Base-by-base conservation (phyloP, 768 basidiomycete genomes). In the Lepiota venenata region DNA sequence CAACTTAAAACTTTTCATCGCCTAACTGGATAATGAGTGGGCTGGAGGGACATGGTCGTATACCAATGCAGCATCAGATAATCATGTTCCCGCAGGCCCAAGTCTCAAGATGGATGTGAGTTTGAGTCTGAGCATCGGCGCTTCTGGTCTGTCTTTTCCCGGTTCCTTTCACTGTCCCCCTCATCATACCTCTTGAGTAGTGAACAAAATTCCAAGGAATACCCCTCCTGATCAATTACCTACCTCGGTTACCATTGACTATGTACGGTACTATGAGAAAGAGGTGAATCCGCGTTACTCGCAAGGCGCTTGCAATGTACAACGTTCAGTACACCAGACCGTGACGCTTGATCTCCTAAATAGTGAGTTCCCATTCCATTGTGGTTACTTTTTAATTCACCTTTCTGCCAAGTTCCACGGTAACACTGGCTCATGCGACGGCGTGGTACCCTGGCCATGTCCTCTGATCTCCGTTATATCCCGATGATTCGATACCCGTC, bases 11-110 rank as follows among this genome's bases (percentile, higher is more conserved):
- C 3, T 37, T n/a, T 7, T 9, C 18, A 49, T 15, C 11, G 2
- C 15, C n/a, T 55, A 18, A 47, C 32, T 8, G 15, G 43, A 45
- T 5, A 27, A 16, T 29, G 40, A 55, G 53, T 55, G 53, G 53
- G 39, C 53, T 21, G 47, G 53, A 42, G 42, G 29, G 11, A 18
- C 53, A 9, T 55, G 53, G 53, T 45, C 25, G 10, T 47, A 35
- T 35, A 41, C 45, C 11, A 20, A 47, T 42, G 29, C 53, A 4
- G 40, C 53, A 3, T 8, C 40, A 16, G 32, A 21, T 14, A 48
- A 47, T 21, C 18, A 25, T 10, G 47, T 55, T 42, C 53, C 47
- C 16, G 25, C 39, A 2, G 46, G 52, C 9, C 32, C 45, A 10
- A 55, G 46, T 36, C 12, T 36, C 14, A 35, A 42, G 18, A 36